phyloP scores from a whole-genome alignment of 805 yeast species.

The Pichia membranifaciens region DNA sequence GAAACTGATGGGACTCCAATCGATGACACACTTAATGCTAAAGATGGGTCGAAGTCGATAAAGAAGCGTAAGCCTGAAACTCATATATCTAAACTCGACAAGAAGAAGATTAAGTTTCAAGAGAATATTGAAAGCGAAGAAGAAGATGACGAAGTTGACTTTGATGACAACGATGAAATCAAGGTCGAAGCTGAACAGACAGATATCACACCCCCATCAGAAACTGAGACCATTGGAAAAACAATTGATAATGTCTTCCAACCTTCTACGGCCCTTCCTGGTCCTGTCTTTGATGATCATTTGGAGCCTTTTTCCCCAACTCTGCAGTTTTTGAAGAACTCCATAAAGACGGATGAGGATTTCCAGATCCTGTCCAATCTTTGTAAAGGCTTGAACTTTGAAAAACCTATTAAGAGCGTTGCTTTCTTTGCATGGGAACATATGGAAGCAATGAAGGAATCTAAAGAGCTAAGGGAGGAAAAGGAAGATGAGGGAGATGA shows the following conservation, averaged over 20 bases:
- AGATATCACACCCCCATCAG: conserved; percentile 23
- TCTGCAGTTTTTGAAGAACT: conserved; percentile 43
- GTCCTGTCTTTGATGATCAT: conserved; percentile 47
- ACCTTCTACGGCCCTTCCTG: conserved; percentile 49
- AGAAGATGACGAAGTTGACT: background rate
- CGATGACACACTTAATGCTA: background rate
- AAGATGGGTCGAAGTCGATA: background rate
- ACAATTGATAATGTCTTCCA: conserved; percentile 33
- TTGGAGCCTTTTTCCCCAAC: conserved; percentile 37
- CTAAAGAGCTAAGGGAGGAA: conserved; percentile 21
- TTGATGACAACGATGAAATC: conserved; percentile 15
- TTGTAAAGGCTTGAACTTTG: conserved; percentile 25
- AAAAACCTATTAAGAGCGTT: conserved; percentile 29
- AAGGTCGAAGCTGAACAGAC: conserved; percentile 23
- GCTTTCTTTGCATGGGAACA: conserved; percentile 65
- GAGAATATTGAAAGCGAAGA: background rate
- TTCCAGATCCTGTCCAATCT: conserved; percentile 44
- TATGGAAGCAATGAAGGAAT: conserved; percentile 28
- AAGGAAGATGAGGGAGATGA: conserved; percentile 23
- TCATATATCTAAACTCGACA: background rate
- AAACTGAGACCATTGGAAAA: conserved; percentile 13
- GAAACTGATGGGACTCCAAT: conserved; percentile 6
- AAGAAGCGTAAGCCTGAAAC: background rate
- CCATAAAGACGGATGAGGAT: conserved; percentile 75
- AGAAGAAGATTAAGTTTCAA: background rate